Evolutionary conservation across 805 yeast genomes (phyloP), one percentile per base, ranked within the genome.

Genomic region (Hanseniaspora clermontiae): DNA sequence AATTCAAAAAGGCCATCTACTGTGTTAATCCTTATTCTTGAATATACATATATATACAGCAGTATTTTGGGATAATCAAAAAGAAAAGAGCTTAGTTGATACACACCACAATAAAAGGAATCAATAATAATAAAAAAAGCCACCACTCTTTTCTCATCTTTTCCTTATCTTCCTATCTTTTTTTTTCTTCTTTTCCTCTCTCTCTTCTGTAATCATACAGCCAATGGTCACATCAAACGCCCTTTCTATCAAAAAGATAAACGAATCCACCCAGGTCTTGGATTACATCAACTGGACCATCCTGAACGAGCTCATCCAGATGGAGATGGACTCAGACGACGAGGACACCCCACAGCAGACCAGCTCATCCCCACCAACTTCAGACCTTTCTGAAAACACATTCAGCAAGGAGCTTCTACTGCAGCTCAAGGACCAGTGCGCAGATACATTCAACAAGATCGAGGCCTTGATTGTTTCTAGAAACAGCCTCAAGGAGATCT

Each of bases 251-350:
- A 56, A 37, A 15, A 39, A 15, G 17, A 45, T 27, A 34, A 12
- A 42, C 57, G 59, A 61, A 58, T 63, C 58, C 54, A 60, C 38
- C 45, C 57, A 24, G 63, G 66, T 32, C 68, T 62, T 67, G 57
- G 95, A 87, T 43, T 73, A 87, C 60, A 83, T 93, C 59, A 90
- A 89, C 67, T 88, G 96, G 96, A 73, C 78, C 45, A 91, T 89
- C 32, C 84, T 93, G 66, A 80, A 83, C 57, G 97, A 93, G 72
- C 76, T 93, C 58, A 78, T 90, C 51, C 82, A 87, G 54, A 90
- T 93, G 97, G 98, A 93, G 69, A 96, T 91, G 65, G 97, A 91
- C 64, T 95, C 86, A 65, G 93, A 90, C 58, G 96, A 88, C 8
- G 55, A 51, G 14, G 55, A 45, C n/a, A 5, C 27, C 27, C 27